Evolutionary conservation across 257 asterid genomes (phyloP).

Genomic region (Fraxinus pennsylvanica): DNA sequence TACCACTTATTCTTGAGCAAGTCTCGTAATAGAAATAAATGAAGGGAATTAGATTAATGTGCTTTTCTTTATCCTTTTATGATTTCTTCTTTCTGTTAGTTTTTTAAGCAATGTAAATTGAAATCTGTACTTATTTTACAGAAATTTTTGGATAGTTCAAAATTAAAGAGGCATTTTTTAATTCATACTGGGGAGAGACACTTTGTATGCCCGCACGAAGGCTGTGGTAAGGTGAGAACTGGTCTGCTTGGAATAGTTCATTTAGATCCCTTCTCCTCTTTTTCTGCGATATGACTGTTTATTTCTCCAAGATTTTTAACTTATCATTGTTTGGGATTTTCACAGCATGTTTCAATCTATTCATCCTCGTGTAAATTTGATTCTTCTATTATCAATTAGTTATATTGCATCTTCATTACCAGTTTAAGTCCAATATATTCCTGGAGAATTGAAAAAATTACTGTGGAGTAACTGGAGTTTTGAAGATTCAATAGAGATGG

Average conservation of each 20-base stretch:
- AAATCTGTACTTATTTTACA: slow-evolving; percentile 41
- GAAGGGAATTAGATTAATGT: neutral
- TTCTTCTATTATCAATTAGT: neutral
- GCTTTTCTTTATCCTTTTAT: neutral
- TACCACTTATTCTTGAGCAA: neutral
- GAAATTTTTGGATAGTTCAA: slow-evolving; percentile 99
- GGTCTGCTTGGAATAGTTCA: slow-evolving; percentile 18
- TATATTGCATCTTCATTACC: neutral
- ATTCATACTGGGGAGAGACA: slow-evolving; percentile 98
- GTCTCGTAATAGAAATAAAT: neutral
- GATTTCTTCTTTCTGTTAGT: slow-evolving; percentile 9
- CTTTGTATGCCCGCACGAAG: slow-evolving; percentile 93
- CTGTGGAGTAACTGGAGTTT: neutral
- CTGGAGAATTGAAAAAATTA: neutral
- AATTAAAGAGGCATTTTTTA: slow-evolving; percentile 91
- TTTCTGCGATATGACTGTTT: neutral
- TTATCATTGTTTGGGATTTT: neutral
- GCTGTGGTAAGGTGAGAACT: slow-evolving; percentile 94
- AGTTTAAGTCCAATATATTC: neutral
- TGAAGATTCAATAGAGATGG: neutral
- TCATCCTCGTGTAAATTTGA: neutral
- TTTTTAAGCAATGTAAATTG: neutral
- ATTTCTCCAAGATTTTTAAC: neutral
- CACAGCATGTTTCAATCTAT: neutral
- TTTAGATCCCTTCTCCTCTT: neutral